Percentiles rank a stretch among this genome's conserved stretches.
phyloP scores from a whole-genome alignment of 345 rosid species.

The Stellera chamaejasme region DNA sequence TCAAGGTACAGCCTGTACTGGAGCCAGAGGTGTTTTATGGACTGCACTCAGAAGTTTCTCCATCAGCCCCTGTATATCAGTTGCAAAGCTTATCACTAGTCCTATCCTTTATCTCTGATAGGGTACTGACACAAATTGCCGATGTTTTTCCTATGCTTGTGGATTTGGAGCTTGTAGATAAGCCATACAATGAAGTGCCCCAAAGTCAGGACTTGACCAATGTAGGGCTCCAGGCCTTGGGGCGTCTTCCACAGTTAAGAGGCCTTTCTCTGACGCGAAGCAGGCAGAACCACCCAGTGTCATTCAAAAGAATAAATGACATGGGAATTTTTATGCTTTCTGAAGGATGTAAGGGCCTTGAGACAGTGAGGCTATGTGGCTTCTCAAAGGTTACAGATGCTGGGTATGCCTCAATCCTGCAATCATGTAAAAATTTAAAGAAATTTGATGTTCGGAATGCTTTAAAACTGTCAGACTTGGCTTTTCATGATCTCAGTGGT shows the following conservation, averaged over 20 bases:
- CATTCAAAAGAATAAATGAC: conserved; percentile 57
- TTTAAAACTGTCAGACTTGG: conserved; percentile 48
- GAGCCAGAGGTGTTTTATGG: conserved; percentile 31
- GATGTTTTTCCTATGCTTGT: conserved; percentile 35
- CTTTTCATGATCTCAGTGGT: conserved; percentile 47
- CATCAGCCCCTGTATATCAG: conserved; percentile 16
- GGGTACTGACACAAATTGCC: conserved; percentile 33
- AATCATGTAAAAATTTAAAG: conserved; percentile 44
- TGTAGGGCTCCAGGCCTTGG: conserved; percentile 42
- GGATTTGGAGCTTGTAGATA: conserved; percentile 62
- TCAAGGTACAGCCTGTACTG: conserved; percentile 40
- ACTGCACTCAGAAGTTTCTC: conserved; percentile 22
- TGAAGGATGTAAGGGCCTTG: conserved; percentile 46
- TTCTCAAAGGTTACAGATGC: conserved; percentile 70
- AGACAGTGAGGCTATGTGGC: conserved; percentile 46
- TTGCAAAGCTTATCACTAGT: conserved; percentile 52
- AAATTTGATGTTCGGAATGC: conserved; percentile 55
- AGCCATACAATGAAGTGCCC: conserved; percentile 36
- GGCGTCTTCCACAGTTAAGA: conserved; percentile 31
- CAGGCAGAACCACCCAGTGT: conserved; percentile 35
- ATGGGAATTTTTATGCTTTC: conserved; percentile 66
- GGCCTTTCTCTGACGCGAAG: conserved; percentile 44
- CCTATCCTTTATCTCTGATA: conserved; percentile 44
- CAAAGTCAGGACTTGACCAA: conserved; percentile 38
- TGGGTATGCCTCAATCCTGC: conserved; percentile 57